A percentile compares a stretch with the other conserved stretches of the same genome.
phyloP scores from a whole-genome alignment of 148 eudicot species.

The Agrostemma githago region DNA sequence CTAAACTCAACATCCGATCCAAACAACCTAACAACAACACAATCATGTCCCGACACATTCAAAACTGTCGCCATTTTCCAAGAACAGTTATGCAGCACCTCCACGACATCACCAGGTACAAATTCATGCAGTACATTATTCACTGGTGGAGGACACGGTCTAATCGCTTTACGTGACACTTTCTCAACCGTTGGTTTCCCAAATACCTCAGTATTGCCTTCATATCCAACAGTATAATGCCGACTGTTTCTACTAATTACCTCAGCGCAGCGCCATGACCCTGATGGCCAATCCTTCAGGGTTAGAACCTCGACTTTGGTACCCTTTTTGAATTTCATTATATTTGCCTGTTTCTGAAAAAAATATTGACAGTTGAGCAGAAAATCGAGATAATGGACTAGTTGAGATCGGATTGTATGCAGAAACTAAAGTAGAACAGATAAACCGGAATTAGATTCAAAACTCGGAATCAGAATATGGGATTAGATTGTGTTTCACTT shows the following conservation, averaged over 20 bases:
- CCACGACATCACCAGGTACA: constrained; percentile 54
- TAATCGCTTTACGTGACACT: constrained; percentile 47
- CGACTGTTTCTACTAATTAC: constrained; percentile 49
- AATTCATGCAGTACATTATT: constrained; percentile 34
- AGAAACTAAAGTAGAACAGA: neutral
- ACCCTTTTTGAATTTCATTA: constrained; percentile 66
- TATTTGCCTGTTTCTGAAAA: constrained; percentile 27
- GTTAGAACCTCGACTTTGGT: constrained; percentile 61
- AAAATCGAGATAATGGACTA: constrained; percentile 1
- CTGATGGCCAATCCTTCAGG: constrained; percentile 48
- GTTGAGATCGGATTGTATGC: no score
- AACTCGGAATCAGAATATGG: neutral
- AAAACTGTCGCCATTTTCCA: constrained; percentile 64
- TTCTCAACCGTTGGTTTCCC: constrained; percentile 33
- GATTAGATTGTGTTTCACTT: constrained; percentile 17
- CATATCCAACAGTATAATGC: constrained; percentile 45
- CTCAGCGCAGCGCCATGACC: constrained; percentile 65
- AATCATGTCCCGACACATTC: constrained; percentile 33
- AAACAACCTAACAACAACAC: constrained; percentile 53
- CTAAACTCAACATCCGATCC: constrained; percentile 49
- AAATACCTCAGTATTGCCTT: constrained; percentile 27
- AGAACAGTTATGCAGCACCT: constrained; percentile 50
- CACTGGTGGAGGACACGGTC: constrained; percentile 66
- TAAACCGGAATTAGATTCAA: no score
- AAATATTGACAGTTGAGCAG: neutral